Base-by-base conservation (phyloP, 768 basidiomycete genomes). In the Phlebiopsis flavidoalba region DNA sequence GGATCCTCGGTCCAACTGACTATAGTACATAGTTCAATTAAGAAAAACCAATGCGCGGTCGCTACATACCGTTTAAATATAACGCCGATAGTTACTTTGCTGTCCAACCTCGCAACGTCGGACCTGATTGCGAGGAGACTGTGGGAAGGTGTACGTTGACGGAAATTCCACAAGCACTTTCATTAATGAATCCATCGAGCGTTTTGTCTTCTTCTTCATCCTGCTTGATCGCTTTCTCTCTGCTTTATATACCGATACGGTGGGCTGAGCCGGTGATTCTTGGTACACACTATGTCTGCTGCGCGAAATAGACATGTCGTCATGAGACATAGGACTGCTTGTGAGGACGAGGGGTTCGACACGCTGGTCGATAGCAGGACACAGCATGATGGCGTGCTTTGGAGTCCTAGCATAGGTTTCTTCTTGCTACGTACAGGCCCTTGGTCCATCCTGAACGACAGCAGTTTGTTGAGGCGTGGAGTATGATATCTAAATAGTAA, bases 401-500 rank as follows among this genome's bases (percentile, higher is more conserved):
- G 47, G 60, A 56, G 15, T 51, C n/a, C 57, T 4, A 51, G 35
- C 8, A 15, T 35, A 7, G 61, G 57, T 48, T 64, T 62, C 37
- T 62, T 64, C n/a, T n/a, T 21, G 56, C 51, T 12, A 64, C 33
- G n/a, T 11, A 31, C 47, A 14, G 52, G 50, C 22, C 26, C 6
- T 47, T 15, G n/a, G n/a, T 7, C 33, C 11, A 21, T 24, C 59
- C 19, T 24, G 56, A 26, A 50, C 12, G 35, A 43, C n/a, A 55
- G 10, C 6, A 58, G 31, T 31, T 73, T 72, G 66, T 89, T 84
- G 37, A 91, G 74, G 46, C 83, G 81, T 55, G 79, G 77, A 60
- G 82, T 84, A 66, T 90, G 79, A 59, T n/a, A n/a, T 89, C 87
- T 15, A 91, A 77, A 65, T 87, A 91, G 68, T 89, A 89, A 65